Evolutionary conservation across 176 grass and related monocot genomes (phyloP).

Genomic region (Carex kokanica): DNA sequence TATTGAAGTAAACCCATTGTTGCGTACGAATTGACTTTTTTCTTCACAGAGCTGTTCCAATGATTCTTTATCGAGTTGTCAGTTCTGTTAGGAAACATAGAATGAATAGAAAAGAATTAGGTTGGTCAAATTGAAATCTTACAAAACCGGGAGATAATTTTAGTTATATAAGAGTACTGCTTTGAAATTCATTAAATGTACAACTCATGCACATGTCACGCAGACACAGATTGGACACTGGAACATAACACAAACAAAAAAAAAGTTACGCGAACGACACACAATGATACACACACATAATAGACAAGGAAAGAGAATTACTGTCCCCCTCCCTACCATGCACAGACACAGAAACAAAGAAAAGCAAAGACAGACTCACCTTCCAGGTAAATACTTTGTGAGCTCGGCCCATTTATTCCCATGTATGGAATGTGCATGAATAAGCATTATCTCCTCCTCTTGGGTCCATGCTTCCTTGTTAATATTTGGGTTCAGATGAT

Average conservation of each 20-base stretch:
- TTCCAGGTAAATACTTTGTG: slow-evolving; percentile 89
- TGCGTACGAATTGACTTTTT: slow-evolving; percentile 86
- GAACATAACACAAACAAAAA: background rate
- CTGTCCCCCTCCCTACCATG: background rate
- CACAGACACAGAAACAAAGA: background rate
- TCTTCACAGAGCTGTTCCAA: slow-evolving; percentile 98
- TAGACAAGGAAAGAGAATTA: background rate
- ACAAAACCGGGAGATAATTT: background rate
- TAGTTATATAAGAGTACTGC: background rate
- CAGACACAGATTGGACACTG: background rate
- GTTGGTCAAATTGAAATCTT: background rate
- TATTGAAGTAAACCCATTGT: slow-evolving; percentile 71
- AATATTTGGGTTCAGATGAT: slow-evolving; percentile 97
- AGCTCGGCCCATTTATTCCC: slow-evolving; percentile 98
- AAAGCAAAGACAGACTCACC: slow-evolving; percentile 41
- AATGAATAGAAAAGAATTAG: background rate
- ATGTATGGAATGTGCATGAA: slow-evolving; percentile 79
- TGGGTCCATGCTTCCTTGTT: slow-evolving; percentile 98
- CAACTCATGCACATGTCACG: background rate
- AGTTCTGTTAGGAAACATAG: slow-evolving; percentile 55
- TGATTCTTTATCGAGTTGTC: slow-evolving; percentile 99
- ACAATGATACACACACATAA: background rate
- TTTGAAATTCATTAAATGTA: background rate
- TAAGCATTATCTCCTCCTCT: slow-evolving; percentile 87
- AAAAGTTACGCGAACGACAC: background rate